A percentile compares a stretch with the other conserved stretches of the same genome.
phyloP scores from a whole-genome alignment of 805 yeast species.

The Wickerhamomyces pijperi region DNA sequence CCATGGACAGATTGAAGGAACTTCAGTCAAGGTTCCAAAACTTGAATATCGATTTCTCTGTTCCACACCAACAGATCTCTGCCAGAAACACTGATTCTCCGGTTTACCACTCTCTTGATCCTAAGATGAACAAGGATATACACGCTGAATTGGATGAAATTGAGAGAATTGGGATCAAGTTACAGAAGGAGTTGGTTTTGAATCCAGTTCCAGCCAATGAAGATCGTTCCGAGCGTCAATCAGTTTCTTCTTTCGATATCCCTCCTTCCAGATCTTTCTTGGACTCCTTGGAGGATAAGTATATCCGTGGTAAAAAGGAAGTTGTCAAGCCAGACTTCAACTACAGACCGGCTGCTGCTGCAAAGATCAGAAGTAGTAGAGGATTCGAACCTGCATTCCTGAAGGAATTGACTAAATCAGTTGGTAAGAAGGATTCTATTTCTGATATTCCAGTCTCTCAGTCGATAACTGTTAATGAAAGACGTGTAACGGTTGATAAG shows the following conservation, averaged over 20 bases:
- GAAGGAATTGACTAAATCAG: slow-evolving; percentile 41
- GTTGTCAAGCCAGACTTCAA: slow-evolving; percentile 11
- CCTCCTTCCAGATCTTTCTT: slow-evolving; percentile 15
- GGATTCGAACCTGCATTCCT: slow-evolving; percentile 38
- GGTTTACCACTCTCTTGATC: slow-evolving; percentile 20
- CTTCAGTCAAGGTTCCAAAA: slow-evolving; percentile 59
- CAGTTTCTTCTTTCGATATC: slow-evolving; percentile 1
- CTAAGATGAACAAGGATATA: slow-evolving; percentile 27
- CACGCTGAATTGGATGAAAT: slow-evolving; percentile 26
- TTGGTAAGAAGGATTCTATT: slow-evolving; percentile 25
- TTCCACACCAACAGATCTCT: slow-evolving; percentile 7
- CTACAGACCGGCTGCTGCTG: slow-evolving; percentile 15
- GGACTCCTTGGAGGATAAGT: slow-evolving; percentile 30
- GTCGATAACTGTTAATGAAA: background rate
- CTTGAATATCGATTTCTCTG: slow-evolving; percentile 43
- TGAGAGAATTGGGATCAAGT: slow-evolving; percentile 14
- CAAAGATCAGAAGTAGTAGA: slow-evolving; percentile 22
- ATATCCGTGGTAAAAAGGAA: slow-evolving; percentile 31
- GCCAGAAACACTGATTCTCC: background rate
- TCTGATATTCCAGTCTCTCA: slow-evolving; percentile 2
- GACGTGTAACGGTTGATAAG: background rate
- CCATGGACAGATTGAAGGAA: slow-evolving; percentile 60
- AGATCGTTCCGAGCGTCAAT: background rate
- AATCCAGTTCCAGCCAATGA: background rate
- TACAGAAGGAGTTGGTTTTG: slow-evolving; percentile 9